Percentiles rank a stretch among this genome's conserved stretches.
Conservation (phyloP, 352 stramenopile species). For the Phytophthora europaea region DNA sequence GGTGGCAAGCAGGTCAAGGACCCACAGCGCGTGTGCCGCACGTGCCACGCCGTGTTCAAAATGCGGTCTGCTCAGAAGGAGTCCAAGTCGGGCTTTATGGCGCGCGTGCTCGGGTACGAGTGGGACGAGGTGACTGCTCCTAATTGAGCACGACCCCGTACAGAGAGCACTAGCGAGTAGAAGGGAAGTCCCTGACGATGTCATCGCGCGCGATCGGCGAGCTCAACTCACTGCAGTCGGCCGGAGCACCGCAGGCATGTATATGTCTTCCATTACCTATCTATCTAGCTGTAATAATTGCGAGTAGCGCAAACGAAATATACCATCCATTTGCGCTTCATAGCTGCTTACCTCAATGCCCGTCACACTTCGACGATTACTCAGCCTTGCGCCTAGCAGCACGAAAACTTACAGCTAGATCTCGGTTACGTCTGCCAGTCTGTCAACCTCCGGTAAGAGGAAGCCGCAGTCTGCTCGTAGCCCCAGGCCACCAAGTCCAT, state of each 20-base stretch:
- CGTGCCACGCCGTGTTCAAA: conserved; percentile 90
- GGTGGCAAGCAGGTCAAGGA: conserved; percentile 82
- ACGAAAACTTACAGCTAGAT: conserved; percentile 7
- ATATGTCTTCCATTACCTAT: conserved; percentile 46
- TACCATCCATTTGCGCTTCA: conserved; percentile 25
- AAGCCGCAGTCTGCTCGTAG: conserved; percentile 75
- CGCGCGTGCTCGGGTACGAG: conserved; percentile 84
- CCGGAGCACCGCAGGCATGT: conserved; percentile 26
- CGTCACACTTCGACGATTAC: no score
- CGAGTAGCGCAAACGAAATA: conserved; percentile 46
- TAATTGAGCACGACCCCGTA: conserved; percentile 42
- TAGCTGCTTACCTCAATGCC: background rate
- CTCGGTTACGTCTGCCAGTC: conserved; percentile 42
- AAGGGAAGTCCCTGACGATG: conserved; percentile 36
- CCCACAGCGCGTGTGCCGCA: conserved; percentile 83
- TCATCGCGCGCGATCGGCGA: conserved; percentile 15
- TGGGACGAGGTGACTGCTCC: conserved; percentile 82
- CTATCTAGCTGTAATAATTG: conserved; percentile 53
- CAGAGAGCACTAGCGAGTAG: conserved; percentile 34
- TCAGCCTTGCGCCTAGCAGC: no score
- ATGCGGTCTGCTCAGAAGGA: conserved; percentile 85
- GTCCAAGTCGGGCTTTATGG: conserved; percentile 88
- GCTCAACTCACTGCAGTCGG: conserved; percentile 4
- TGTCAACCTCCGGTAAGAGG: conserved; percentile 50
- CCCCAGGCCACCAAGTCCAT: conserved; percentile 57